Evolutionary conservation across 345 rosid species (phyloP).

Genomic region (Rhodamnia argentea): DNA sequence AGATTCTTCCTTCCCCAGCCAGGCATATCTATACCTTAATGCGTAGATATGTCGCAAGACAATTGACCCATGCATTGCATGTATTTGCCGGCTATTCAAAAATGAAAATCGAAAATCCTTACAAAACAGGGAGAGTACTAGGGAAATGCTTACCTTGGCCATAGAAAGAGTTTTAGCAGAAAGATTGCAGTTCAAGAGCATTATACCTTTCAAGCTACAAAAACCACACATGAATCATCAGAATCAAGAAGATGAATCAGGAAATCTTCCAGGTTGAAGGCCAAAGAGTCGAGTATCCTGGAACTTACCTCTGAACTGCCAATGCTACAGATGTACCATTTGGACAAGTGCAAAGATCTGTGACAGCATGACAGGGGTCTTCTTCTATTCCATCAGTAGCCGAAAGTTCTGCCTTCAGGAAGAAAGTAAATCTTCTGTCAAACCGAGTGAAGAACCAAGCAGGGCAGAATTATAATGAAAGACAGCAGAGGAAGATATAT

Average conservation of each 20-base stretch:
- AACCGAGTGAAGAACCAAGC: not conserved
- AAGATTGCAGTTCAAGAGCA: conserved; percentile 51
- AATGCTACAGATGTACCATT: conserved; percentile 47
- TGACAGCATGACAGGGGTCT: conserved; percentile 35
- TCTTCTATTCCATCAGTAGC: conserved; percentile 33
- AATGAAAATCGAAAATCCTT: not conserved
- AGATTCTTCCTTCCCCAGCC: not conserved
- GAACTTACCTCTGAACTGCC: conserved; percentile 61
- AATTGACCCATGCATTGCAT: not conserved
- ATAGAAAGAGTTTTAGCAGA: conserved; percentile 40
- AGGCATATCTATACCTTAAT: not conserved
- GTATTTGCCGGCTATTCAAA: not conserved
- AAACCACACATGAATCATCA: not conserved
- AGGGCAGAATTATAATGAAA: not conserved
- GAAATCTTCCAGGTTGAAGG: not conserved
- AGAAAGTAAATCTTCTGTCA: conserved; percentile 9
- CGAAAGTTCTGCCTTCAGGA: conserved; percentile 43
- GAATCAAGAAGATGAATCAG: not conserved
- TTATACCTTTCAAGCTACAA: conserved; percentile 69
- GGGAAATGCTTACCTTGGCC: conserved; percentile 39
- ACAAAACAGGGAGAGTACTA: not conserved
- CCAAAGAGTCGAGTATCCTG: not conserved
- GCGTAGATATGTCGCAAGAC: not conserved
- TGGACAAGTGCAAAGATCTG: conserved; percentile 51
- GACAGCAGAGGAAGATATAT: not conserved